These are phyloP conservation scores for Xylaria nigripes DNA, from an alignment of 495 filamentous ascomycete species.

Conservation along the genomic window DNA sequence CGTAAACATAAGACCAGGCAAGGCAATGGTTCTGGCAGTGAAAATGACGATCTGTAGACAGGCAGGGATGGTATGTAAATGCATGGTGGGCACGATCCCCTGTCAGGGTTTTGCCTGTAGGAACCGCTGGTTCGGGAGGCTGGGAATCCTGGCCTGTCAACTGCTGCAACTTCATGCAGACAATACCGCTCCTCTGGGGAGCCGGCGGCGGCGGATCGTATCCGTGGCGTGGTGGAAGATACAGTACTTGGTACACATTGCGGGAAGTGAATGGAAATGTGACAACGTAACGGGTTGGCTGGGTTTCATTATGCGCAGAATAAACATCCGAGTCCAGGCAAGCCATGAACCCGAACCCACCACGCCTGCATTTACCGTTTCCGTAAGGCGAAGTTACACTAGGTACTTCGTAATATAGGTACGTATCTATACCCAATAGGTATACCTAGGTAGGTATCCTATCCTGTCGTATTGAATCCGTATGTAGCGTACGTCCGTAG, in stretches of 20 bases:
- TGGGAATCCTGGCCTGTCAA: constrained; percentile 10
- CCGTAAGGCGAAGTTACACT: neutral
- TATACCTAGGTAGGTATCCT: too few species aligned
- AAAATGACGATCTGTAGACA: neutral
- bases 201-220: constrained; percentile 7
- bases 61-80: constrained; percentile 6
- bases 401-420: neutral
- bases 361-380: neutral
- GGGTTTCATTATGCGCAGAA: neutral
- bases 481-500: too few species aligned
- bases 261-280: neutral
- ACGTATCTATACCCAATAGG: neutral
- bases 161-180: constrained; percentile 11
- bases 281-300: neutral
- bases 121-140: constrained; percentile 12
- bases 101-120: neutral
- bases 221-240: neutral
- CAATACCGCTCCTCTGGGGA: constrained; percentile 2
- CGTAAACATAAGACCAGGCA: neutral
- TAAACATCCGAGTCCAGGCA: neutral
- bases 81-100: neutral
- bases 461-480: too few species aligned
- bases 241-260: neutral
- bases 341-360: constrained; percentile 9
- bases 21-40: neutral